Conservation (phyloP, 192 early-diverging fungal genomes). For the Coemansia sp. region DNA sequence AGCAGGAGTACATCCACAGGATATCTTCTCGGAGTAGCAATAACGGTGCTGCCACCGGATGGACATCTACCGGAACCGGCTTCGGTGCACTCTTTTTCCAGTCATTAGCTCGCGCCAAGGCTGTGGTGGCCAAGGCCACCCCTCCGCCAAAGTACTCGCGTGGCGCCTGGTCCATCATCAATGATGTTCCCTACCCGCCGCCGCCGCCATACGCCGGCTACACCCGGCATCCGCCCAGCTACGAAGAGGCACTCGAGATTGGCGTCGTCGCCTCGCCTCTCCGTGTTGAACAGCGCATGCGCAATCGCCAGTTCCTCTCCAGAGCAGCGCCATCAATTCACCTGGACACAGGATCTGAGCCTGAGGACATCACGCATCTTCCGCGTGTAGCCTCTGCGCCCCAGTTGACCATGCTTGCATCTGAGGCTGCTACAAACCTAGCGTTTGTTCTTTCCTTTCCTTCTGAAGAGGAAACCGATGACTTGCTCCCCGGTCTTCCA, state of each 20-base stretch:
- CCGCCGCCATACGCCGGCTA: constrained; percentile 48
- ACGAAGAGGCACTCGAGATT: constrained; percentile 46
- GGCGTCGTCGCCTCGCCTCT: constrained; percentile 50
- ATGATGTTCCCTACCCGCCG: constrained; percentile 47
- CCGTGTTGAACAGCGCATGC: constrained; percentile 38
- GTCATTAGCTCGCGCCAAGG: constrained; percentile 31
- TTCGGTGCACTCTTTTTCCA: constrained; percentile 25
- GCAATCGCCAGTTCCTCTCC: background rate
- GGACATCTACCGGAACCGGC: constrained; percentile 28
- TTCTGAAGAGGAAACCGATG: too few species aligned
- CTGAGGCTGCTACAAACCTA: background rate
- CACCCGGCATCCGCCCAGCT: constrained; percentile 39
- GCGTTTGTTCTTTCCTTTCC: background rate
- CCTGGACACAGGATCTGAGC: background rate
- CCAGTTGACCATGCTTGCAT: constrained; percentile 5
- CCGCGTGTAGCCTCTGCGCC: constrained; percentile 21
- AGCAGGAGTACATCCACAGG: constrained; percentile 2
- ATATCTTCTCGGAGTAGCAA: background rate
- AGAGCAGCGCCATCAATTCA: background rate
- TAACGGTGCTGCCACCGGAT: background rate
- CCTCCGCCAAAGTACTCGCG: constrained; percentile 34
- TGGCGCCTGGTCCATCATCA: constrained; percentile 50
- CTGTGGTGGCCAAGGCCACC: constrained; percentile 11
- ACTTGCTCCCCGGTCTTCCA: too few species aligned
- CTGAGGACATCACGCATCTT: background rate